These are phyloP conservation scores for Fusarium sp. DNA, from an alignment of 2,329 filamentous ascomycete species.

Conservation along the genomic window DNA sequence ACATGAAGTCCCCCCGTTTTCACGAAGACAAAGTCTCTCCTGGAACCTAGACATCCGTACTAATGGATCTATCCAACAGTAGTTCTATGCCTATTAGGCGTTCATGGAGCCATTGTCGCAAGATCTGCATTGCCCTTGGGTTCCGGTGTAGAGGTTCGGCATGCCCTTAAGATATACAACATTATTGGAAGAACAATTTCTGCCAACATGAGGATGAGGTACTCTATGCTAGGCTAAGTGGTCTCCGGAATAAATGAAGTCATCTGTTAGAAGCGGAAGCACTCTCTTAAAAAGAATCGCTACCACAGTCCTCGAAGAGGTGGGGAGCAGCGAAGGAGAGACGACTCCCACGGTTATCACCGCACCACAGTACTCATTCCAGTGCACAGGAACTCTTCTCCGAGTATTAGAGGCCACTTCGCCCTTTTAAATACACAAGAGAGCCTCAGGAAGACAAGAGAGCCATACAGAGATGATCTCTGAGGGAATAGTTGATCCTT, in stretches of 20 bases:
- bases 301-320: background rate
- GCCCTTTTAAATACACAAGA: background rate
- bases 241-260: rapidly evolving
- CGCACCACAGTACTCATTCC: background rate
- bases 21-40: background rate
- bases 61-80: background rate
- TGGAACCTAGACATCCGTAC: background rate
- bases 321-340: background rate
- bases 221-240: background rate
- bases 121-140: background rate
- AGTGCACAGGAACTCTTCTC: background rate
- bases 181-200: background rate
- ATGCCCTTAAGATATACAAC: background rate
- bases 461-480: background rate
- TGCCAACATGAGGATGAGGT: background rate
- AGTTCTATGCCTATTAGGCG: background rate
- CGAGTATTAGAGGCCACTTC: background rate
- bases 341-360: background rate
- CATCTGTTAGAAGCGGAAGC: background rate
- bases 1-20: background rate
- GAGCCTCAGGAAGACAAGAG: background rate
- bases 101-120: background rate
- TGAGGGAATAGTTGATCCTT: background rate
- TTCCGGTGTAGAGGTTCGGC: background rate
- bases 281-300: background rate